Base-by-base conservation (phyloP, 164 flowering plant species). In the Vitis rupestris region DNA sequence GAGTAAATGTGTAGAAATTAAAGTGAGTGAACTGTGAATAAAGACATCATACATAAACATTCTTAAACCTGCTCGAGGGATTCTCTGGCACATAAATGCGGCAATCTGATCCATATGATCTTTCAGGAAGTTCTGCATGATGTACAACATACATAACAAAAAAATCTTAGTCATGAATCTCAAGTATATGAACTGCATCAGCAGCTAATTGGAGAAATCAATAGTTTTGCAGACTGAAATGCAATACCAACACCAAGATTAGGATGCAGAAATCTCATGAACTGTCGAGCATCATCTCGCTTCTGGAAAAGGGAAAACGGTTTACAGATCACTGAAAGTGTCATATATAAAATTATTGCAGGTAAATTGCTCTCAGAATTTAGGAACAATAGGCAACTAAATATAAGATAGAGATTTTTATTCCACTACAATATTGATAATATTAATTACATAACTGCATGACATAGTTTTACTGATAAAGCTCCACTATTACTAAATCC, bases 11-110 rank as follows among this genome's bases (percentile, higher is more conserved):
- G 64, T 50, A 52, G 51, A 13, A 70, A 65, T 30, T 8, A 15
- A 73, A 61, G 66, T 51, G 65, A 55, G 69, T 69, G 59, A 79
- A 75, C 74, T 71, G 81, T 63, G 79, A 77, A 37, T 37, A 37
- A 37, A 37, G 91, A 83, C 74, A 75, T 79, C 98, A 86, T 96
- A 96, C 98, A 89, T 92, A 90, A 89, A 96, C 92, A 86, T 96
- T 96, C 88, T 88, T 96, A 88, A 96, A 96, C 99, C 97, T 91
- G 97, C 84, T 89, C 72, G 93, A 79, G 65, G 94, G 97, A 76
- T 88, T 86, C 56, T 93, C 99, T 59, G 98, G 90, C 60, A 86
- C 65, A 78, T 88, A 93, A 58, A 96, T 82, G 60, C 98, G 94
- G 79, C 99, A 96, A 79, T 96, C 99, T 50, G 92, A 79, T 70